A percentile compares a stretch with the other conserved stretches of the same genome.
Evolutionary conservation across 1,284 basidiomycete genomes (phyloP).

Genomic region (Wolfiporia cocos): DNA sequence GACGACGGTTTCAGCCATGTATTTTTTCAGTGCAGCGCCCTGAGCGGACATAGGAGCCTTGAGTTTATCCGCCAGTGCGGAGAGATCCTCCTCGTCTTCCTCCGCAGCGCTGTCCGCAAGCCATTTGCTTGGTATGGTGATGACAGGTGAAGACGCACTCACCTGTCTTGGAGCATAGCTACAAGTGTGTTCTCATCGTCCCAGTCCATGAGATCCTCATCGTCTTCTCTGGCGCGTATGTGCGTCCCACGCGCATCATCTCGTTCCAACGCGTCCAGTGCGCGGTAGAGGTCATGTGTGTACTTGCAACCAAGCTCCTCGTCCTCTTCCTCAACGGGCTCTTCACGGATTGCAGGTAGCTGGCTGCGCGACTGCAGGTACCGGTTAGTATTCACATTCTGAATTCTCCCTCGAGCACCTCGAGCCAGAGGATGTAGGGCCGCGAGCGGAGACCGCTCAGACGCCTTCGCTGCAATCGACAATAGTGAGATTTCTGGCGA

Average conservation of each 20-base stretch:
- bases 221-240: constrained; percentile 18
- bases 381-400: constrained; percentile 17
- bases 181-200: constrained; percentile 51
- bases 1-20: constrained; percentile 45
- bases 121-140: constrained; percentile 7
- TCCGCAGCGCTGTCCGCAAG: constrained; percentile 4
- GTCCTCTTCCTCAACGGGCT: constrained; percentile 14
- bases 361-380: constrained; percentile 13
- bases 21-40: constrained; percentile 36
- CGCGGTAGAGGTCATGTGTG: constrained; percentile 11
- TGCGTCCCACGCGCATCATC: constrained; percentile 10
- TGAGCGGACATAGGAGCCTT: constrained; percentile 40
- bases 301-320: constrained; percentile 6
- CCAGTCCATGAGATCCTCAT: constrained; percentile 39
- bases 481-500: neutral
- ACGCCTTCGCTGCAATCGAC: constrained; percentile 1
- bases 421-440: constrained; percentile 9
- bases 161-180: constrained; percentile 44
- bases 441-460: constrained; percentile 10
- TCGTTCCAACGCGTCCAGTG: constrained; percentile 12
- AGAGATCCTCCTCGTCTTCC: constrained; percentile 29
- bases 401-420: constrained; percentile 14
- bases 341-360: constrained; percentile 16
- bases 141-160: constrained; percentile 12
- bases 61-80: constrained; percentile 39